Base-by-base conservation (phyloP, 805 yeast species). In the Lipomyces japonicus region DNA sequence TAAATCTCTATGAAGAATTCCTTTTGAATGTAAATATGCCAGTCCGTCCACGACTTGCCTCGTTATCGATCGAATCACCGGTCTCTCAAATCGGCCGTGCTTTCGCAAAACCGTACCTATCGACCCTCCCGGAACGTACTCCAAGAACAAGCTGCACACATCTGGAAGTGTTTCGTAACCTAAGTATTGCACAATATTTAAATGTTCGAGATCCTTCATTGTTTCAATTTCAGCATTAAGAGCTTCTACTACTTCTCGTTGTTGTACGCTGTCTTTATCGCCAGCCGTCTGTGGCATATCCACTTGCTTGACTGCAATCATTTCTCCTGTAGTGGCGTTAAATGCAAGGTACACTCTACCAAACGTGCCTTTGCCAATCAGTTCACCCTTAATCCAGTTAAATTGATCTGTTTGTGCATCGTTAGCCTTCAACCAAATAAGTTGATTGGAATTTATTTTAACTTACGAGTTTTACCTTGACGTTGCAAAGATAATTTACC, bases 271-370 rank as follows among this genome's bases (percentile, higher is more conserved):
- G 28, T 58, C 58, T 24, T 51, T 41, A 48, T 60, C 67, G 37
- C 66, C 52, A 18, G 70, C 60, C 30, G 73, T 63, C 47, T 70
- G 67, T 0, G 86, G 82, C 10, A 84, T 82, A 37, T 77, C 82
- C 2, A 91, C 96, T 68, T 93, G 98, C 64, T 93, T 93, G 2
- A 93, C 98, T 0, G 99, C 99, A 71, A 93, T 84, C 95, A 93
- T 89, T 63, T 93, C 99, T 47, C 97, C 97, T 0, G 96, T 88
- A 1, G 97, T 93, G 16, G 89, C 90, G 67, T 93, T 93, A 63
- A 93, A 75, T 1, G 96, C 97, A 48, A 93, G 73, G 63, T 77
- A 91, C 1, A 93, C 99, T 32, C 86, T 82, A 7, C 98, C 99
- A 72, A 90, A 93, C 1, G 97, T 90, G 0, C 99, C 99, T 51